Evolutionary conservation across 495 filamentous ascomycete genomes (phyloP).

Genomic region (Xylaria grammica): DNA sequence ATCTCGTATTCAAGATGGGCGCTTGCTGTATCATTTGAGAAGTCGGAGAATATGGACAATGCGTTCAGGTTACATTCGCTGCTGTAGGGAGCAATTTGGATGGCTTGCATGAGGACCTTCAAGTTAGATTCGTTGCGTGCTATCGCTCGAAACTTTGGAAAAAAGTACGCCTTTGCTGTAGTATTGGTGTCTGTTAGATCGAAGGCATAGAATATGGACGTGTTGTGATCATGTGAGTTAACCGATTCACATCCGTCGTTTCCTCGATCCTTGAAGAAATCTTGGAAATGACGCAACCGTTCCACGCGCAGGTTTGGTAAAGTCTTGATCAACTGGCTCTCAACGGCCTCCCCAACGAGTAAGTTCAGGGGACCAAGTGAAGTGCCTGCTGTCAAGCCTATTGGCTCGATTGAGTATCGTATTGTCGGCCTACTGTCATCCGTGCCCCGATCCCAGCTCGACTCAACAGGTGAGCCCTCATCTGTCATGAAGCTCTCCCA

Average conservation of each 20-base stretch:
- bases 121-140: slow-evolving; percentile 24
- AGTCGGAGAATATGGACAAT: slow-evolving; percentile 22
- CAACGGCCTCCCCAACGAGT: slow-evolving; percentile 18
- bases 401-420: slow-evolving; percentile 41
- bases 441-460: slow-evolving; percentile 42
- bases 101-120: slow-evolving; percentile 27
- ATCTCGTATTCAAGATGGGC: slow-evolving; percentile 32
- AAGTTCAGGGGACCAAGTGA: slow-evolving; percentile 34
- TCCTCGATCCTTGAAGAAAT: slow-evolving; percentile 3
- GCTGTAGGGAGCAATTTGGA: slow-evolving; percentile 22
- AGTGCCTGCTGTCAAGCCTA: slow-evolving; percentile 33
- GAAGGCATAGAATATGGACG: slow-evolving; percentile 37
- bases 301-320: slow-evolving; percentile 25
- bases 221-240: slow-evolving; percentile 22
- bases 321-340: slow-evolving; percentile 8
- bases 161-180: slow-evolving; percentile 37
- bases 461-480: slow-evolving; percentile 42
- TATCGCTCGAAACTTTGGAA: slow-evolving; percentile 33
- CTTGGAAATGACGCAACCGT: slow-evolving; percentile 36
- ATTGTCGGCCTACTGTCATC: slow-evolving; percentile 21
- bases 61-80: slow-evolving; percentile 18
- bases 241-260: background rate
- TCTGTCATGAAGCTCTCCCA: slow-evolving; percentile 50
- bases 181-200: slow-evolving; percentile 29
- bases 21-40: slow-evolving; percentile 15